A percentile compares a stretch with the other conserved stretches of the same genome.
Evolutionary conservation across 2,329 filamentous ascomycete species (phyloP).

Genomic region (Arthrobotrys conoides): DNA sequence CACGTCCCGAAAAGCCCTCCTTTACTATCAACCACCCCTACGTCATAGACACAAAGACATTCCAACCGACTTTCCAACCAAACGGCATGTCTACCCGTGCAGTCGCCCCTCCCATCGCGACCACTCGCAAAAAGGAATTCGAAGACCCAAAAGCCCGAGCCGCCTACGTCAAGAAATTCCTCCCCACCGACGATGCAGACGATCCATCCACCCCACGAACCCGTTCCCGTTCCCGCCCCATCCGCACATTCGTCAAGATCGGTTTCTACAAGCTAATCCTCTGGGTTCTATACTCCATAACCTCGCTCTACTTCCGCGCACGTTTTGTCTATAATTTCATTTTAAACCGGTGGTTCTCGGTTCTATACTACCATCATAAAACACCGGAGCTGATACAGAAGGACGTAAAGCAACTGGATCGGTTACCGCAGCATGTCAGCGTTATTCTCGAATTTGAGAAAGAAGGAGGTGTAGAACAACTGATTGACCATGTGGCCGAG

Average conservation of each 20-base stretch:
- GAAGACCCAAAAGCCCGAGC: constrained; percentile 51
- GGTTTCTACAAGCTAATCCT: constrained; percentile 79
- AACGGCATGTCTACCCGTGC: constrained; percentile 49
- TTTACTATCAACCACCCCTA: constrained; percentile 18
- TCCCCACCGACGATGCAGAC: constrained; percentile 28
- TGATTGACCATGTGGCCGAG: constrained; percentile 92
- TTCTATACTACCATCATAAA: constrained; percentile 94
- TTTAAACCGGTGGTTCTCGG: constrained; percentile 81
- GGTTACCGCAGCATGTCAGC: constrained; percentile 87
- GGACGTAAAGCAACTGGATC: constrained; percentile 81
- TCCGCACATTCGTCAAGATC: constrained; percentile 75
- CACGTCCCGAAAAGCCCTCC: background rate
- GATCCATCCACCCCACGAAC: constrained; percentile 33
- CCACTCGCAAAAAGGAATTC: constrained; percentile 50
- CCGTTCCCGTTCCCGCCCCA: constrained; percentile 66
- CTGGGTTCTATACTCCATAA: constrained; percentile 81
- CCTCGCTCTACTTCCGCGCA: constrained; percentile 87
- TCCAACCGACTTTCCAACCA: constrained; percentile 14
- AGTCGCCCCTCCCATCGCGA: constrained; percentile 35
- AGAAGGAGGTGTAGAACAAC: constrained; percentile 80
- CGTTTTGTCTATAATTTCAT: constrained; percentile 85
- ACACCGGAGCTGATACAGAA: constrained; percentile 92
- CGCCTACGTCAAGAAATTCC: constrained; percentile 53
- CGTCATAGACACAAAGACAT: constrained; percentile 37
- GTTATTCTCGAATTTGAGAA: constrained; percentile 83